These are phyloP conservation scores for Penicillium griseofulvum DNA, from an alignment of 2,329 filamentous ascomycete species.

Conservation along the genomic window DNA sequence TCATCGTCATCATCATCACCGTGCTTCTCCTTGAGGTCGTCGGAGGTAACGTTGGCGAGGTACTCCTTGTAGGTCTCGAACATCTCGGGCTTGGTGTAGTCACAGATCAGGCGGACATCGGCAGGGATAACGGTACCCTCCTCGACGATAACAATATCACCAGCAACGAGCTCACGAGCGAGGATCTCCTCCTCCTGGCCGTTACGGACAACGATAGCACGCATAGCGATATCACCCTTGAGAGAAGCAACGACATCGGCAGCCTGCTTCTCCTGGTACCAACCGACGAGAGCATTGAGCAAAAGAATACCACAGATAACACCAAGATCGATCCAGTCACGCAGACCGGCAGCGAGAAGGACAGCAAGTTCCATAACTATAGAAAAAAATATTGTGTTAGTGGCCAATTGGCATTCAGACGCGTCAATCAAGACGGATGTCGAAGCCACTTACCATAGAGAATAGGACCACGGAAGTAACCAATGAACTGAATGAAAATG, in stretches of 20 bases:
- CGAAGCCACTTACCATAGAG: constrained; percentile 1
- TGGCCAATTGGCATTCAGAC: neutral
- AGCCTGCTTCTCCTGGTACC: constrained; percentile 79
- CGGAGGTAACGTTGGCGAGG: constrained; percentile 59
- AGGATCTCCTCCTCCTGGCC: constrained; percentile 67
- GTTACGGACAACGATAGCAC: constrained; percentile 65
- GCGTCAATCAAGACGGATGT: neutral
- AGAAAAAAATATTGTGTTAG: constrained; percentile 4
- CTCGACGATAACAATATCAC: constrained; percentile 72
- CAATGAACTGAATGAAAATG: constrained; percentile 70
- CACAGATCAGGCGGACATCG: constrained; percentile 70
- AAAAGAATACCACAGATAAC: constrained; percentile 73
- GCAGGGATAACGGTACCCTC: constrained; percentile 70
- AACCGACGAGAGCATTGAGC: constrained; percentile 74
- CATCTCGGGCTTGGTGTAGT: constrained; percentile 66
- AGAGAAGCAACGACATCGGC: constrained; percentile 71
- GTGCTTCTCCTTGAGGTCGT: constrained; percentile 58
- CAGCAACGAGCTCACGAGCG: constrained; percentile 69
- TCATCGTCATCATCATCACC: constrained; percentile 58
- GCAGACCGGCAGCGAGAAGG: constrained; percentile 68
- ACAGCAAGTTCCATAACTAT: constrained; percentile 72
- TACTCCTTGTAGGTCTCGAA: constrained; percentile 67
- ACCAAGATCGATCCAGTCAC: constrained; percentile 74
- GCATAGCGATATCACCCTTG: constrained; percentile 78
- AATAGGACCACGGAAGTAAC: constrained; percentile 68